phyloP scores from a whole-genome alignment of 139 green algal species.

The Nannochloris sp. region DNA sequence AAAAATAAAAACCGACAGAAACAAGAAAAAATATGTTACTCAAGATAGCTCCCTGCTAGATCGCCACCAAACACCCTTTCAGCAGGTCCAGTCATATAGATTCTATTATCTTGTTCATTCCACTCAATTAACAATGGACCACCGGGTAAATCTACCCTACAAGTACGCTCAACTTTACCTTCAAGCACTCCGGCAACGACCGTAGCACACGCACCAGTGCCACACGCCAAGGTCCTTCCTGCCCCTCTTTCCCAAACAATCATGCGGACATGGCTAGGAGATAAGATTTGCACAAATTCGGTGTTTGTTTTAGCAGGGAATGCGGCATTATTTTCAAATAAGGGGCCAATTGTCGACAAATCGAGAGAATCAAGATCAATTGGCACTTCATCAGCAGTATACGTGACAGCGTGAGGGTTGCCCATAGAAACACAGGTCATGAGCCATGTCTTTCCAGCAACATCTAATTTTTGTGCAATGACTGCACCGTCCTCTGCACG shows the following conservation, averaged over 20 bases:
- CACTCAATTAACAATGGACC: conserved; percentile 95
- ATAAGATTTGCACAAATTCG: conserved; percentile 53
- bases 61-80: conserved; percentile 77
- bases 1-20: neutral
- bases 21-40: neutral
- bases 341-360: conserved; percentile 62
- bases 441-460: conserved; percentile 68
- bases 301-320: conserved; percentile 96
- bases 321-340: conserved; percentile 83
- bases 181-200: conserved; percentile 96
- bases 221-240: conserved; percentile 90
- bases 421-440: conserved; percentile 95
- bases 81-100: conserved; percentile 97
- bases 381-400: conserved; percentile 46
- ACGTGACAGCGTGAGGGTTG: conserved; percentile 93
- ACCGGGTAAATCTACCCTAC: conserved; percentile 80
- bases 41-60: neutral
- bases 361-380: conserved; percentile 77
- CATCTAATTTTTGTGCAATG: conserved; percentile 55
- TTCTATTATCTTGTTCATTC: conserved; percentile 74
- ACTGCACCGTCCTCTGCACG: conserved; percentile 47
- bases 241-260: conserved; percentile 96
- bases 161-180: conserved; percentile 68
- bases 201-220: conserved; percentile 93
- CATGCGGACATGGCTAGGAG: conserved; percentile 75